These are phyloP conservation scores for Russula dissimulans DNA, from an alignment of 768 basidiomycete species.

Conservation along the genomic window DNA sequence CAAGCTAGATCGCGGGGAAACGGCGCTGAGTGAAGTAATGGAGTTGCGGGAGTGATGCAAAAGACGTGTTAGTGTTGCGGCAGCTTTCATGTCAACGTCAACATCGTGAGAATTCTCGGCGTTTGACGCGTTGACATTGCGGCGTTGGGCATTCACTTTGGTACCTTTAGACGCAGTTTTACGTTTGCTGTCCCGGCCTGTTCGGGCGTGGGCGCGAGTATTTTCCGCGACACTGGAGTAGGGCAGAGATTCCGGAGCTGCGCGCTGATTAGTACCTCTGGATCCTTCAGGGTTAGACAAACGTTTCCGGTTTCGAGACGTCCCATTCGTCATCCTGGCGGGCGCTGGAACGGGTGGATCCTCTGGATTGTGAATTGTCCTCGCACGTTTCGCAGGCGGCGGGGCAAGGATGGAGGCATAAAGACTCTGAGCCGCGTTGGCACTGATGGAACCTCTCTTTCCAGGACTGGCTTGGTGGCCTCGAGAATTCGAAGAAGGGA, in stretches of 20 bases:
- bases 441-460: slow-evolving; percentile 26
- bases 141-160: slow-evolving; percentile 1
- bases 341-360: slow-evolving; percentile 60
- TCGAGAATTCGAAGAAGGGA: slow-evolving; percentile 16
- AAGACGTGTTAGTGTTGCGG: slow-evolving; percentile 68
- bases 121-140: slow-evolving; percentile 2
- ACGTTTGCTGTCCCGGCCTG: slow-evolving; percentile 9
- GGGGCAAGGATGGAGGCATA: slow-evolving; percentile 70
- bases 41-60: slow-evolving; percentile 57
- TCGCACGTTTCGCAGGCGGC: slow-evolving; percentile 64
- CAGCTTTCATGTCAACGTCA: slow-evolving; percentile 75
- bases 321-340: slow-evolving; percentile 24
- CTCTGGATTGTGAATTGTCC: slow-evolving; percentile 67
- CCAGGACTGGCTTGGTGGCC: slow-evolving; percentile 11
- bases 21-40: slow-evolving; percentile 40
- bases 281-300: slow-evolving; percentile 14
- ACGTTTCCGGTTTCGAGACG: slow-evolving; percentile 21
- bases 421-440: slow-evolving; percentile 46
- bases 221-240: slow-evolving; percentile 18
- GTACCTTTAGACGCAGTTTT: slow-evolving; percentile 1
- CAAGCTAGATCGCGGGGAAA: slow-evolving; percentile 65
- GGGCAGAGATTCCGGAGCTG: slow-evolving; percentile 5
- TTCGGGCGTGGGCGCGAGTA: slow-evolving; percentile 17
- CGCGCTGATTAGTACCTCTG: slow-evolving; percentile 4
- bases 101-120: slow-evolving; percentile 35